These are phyloP conservation scores for Butyriboletus appendiculatus DNA, from an alignment of 1,284 basidiomycete species.

Conservation along the genomic window DNA sequence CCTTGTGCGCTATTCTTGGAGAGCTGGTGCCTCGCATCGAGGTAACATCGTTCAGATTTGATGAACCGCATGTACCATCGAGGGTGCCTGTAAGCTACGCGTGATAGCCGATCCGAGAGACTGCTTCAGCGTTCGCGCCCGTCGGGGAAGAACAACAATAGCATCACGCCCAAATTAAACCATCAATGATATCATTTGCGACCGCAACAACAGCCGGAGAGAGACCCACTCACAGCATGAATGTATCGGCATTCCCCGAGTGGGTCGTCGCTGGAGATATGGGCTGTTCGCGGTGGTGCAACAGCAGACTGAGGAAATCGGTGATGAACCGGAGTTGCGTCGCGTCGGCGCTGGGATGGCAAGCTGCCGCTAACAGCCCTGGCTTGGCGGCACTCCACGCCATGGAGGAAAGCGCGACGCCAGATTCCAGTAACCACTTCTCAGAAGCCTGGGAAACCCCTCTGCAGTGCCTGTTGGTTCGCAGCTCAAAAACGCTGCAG, in stretches of 20 bases:
- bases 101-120: slow-evolving; percentile 30
- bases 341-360: slow-evolving; percentile 56
- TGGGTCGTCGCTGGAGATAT: not conserved
- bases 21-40: slow-evolving; percentile 16
- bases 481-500: slow-evolving; percentile 47
- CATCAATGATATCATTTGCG: slow-evolving; percentile 13
- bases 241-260: slow-evolving; percentile 10
- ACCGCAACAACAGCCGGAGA: not conserved
- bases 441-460: slow-evolving; percentile 47
- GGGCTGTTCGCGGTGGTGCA: slow-evolving; percentile 33
- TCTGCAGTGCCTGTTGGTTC: slow-evolving; percentile 53
- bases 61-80: slow-evolving; percentile 37
- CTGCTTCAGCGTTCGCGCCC: slow-evolving; percentile 8
- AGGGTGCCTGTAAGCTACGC: slow-evolving; percentile 23
- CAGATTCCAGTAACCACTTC: slow-evolving; percentile 41
- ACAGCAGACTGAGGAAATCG: slow-evolving; percentile 49
- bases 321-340: slow-evolving; percentile 53
- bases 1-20: slow-evolving; percentile 9
- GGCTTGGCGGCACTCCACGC: slow-evolving; percentile 43
- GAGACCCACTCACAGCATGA: slow-evolving; percentile 22
- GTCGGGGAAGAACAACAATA: not conserved
- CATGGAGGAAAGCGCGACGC: slow-evolving; percentile 20
- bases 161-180: slow-evolving; percentile 3
- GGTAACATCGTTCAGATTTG: slow-evolving; percentile 37
- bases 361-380: slow-evolving; percentile 55